phyloP scores from a whole-genome alignment of 352 stramenopile genomes.

The Pythium aphanidermatum region DNA sequence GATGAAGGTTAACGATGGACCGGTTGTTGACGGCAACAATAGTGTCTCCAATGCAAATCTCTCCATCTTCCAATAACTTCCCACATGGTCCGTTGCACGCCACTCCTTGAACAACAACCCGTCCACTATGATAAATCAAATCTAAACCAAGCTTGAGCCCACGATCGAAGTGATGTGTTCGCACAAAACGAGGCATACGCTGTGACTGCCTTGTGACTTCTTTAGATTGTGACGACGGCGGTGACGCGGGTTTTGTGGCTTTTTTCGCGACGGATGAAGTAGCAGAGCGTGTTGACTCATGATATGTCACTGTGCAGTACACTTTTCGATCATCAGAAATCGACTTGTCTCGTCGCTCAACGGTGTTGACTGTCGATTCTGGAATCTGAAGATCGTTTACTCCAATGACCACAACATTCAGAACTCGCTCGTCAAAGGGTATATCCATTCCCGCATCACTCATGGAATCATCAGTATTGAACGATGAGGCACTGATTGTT shows the following conservation, averaged over 20 bases:
- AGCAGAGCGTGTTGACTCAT: slow-evolving; percentile 69
- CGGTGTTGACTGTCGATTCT: not conserved
- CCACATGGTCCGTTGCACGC: slow-evolving; percentile 60
- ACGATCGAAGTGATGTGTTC: slow-evolving; percentile 50
- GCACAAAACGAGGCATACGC: slow-evolving; percentile 43
- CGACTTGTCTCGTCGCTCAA: not conserved
- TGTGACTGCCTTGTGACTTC: not conserved
- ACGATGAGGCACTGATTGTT: slow-evolving; percentile 20
- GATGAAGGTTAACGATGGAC: slow-evolving; percentile 79
- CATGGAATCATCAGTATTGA: slow-evolving; percentile 58
- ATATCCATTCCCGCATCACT: slow-evolving; percentile 62
- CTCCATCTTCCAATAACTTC: slow-evolving; percentile 47
- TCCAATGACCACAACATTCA: slow-evolving; percentile 68
- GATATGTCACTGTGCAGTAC: slow-evolving; percentile 79
- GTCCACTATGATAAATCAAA: slow-evolving; percentile 71
- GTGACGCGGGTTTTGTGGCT: slow-evolving; percentile 1
- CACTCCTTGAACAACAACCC: slow-evolving; percentile 72
- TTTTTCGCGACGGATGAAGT: slow-evolving; percentile 40
- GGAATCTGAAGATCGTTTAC: slow-evolving; percentile 69
- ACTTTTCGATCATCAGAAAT: slow-evolving; percentile 49
- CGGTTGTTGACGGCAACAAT: slow-evolving; percentile 70
- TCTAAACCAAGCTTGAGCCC: slow-evolving; percentile 67
- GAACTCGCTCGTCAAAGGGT: slow-evolving; percentile 53
- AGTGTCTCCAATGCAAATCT: slow-evolving; percentile 73
- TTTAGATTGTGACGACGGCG: not conserved